Base-by-base conservation (phyloP, 1,139 yeast genomes). In the Protomyces inundatus region DNA sequence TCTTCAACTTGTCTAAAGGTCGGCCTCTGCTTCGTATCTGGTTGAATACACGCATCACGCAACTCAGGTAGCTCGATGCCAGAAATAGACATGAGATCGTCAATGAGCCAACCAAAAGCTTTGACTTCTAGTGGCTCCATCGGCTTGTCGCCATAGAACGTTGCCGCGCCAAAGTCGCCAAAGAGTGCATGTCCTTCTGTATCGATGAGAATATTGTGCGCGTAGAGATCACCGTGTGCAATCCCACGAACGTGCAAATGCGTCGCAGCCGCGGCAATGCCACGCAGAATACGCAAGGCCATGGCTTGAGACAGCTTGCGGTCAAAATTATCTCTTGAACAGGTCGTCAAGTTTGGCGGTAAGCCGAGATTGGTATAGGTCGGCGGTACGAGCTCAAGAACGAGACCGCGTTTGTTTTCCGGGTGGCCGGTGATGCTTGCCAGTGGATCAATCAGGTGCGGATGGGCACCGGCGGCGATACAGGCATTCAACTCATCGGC, bases 151-250 rank as follows among this genome's bases (percentile, higher is more conserved):
- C 56, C 62, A 40, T 40, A 52, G 39, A 35, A 32, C 39, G 62
- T 58, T 6, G 62, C 62, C 35, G 62, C 62, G 10, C 62, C 62
- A 16, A 52, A 48, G 45, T 58, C 62, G 32, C 62, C 62, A 16
- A 58, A 39, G 2, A 58, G n/a, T 16, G 45, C 56, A 42, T 58
- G 62, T 10, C 62, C 62, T 4, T 14, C 10, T 5, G 37, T 35
- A 35, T 52, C 39, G 16, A 58, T 39, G 10, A 58, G 32, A 33
- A 50, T 58, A 23, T 58, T 58, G 53, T 58, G 62, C 4, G 62
- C 62, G 12, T 58, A 58, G 1, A 58, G 32, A n/a, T 58, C 62
- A 1, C 62, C 62, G 34, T 58, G 62, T 6, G 53, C 23, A 14
- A 58, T 40, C 3, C 45, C 45, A 4, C 40, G 52, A 14, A 1